phyloP scores from a whole-genome alignment of 257 asterid species.

The Gardenia jasminoides region DNA sequence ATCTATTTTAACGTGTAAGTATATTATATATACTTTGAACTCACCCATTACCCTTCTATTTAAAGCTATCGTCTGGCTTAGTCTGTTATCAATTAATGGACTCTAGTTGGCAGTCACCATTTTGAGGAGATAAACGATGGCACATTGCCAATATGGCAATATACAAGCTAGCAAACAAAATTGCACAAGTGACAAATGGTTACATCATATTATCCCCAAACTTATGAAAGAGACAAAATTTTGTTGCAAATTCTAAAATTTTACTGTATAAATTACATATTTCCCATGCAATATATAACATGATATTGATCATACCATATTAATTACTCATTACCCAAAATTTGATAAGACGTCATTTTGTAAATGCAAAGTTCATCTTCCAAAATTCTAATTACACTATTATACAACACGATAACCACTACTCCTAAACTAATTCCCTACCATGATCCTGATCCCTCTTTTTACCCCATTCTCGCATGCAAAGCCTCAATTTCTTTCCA shows the following conservation, averaged over 20 bases:
- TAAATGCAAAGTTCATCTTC: too few relatives aligned
- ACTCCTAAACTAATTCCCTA: background rate
- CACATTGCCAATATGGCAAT: background rate
- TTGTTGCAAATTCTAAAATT: too few relatives aligned
- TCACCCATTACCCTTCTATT: background rate
- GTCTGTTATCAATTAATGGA: background rate
- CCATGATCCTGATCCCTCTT: slow-evolving; percentile 29
- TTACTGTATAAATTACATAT: too few relatives aligned
- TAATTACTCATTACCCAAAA: too few relatives aligned
- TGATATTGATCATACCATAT: too few relatives aligned
- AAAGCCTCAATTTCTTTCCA: slow-evolving; percentile 31
- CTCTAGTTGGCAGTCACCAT: background rate
- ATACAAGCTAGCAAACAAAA: background rate
- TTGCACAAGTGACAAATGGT: background rate
- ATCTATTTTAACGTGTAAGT: too few relatives aligned
- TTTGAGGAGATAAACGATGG: background rate
- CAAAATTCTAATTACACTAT: too few relatives aligned
- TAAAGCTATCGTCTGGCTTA: background rate
- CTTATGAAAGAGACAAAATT: too few relatives aligned
- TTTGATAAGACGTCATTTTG: too few relatives aligned
- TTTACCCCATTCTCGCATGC: slow-evolving; percentile 36
- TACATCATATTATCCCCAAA: background rate
- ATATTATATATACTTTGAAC: background rate
- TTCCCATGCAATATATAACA: too few relatives aligned
- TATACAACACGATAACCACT: too few relatives aligned